Conservation (phyloP, 2,329 filamentous ascomycete genomes). For the Diaporthe ampelina region DNA sequence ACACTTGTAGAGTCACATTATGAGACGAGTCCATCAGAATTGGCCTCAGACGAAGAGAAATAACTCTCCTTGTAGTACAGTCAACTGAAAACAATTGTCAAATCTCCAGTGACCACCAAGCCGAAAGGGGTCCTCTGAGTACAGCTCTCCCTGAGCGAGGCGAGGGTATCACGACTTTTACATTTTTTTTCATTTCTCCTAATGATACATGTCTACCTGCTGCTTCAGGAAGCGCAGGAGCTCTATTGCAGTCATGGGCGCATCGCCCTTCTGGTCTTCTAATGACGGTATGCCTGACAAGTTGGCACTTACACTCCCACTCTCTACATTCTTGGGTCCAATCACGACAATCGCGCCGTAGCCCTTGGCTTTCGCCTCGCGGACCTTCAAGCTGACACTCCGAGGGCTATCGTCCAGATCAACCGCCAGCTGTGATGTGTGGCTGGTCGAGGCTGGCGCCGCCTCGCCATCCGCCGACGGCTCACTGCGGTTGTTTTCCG, state of each 20-base stretch:
- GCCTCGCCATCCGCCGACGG: constrained; percentile 51
- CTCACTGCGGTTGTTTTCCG: constrained; percentile 47
- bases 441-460: constrained; percentile 55
- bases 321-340: constrained; percentile 75
- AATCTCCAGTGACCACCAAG: not conserved
- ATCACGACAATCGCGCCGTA: constrained; percentile 83
- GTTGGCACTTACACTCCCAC: constrained; percentile 67
- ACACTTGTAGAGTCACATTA: not conserved
- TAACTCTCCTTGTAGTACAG: not conserved
- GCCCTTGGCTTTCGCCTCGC: constrained; percentile 77
- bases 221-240: constrained; percentile 60
- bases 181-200: constrained; percentile 43
- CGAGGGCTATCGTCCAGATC: constrained; percentile 77
- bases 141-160: no score
- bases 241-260: constrained; percentile 58
- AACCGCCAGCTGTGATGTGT: constrained; percentile 74
- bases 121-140: not conserved
- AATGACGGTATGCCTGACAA: constrained; percentile 50
- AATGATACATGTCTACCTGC: constrained; percentile 64
- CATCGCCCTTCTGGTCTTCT: constrained; percentile 51
- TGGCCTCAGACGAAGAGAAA: not conserved
- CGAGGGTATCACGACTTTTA: constrained; percentile 35
- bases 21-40: not conserved
- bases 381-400: constrained; percentile 77
- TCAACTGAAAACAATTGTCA: not conserved